Evolutionary conservation across 139 green algal genomes (phyloP).

Genomic region (Protoeuglena noctilucae): DNA sequence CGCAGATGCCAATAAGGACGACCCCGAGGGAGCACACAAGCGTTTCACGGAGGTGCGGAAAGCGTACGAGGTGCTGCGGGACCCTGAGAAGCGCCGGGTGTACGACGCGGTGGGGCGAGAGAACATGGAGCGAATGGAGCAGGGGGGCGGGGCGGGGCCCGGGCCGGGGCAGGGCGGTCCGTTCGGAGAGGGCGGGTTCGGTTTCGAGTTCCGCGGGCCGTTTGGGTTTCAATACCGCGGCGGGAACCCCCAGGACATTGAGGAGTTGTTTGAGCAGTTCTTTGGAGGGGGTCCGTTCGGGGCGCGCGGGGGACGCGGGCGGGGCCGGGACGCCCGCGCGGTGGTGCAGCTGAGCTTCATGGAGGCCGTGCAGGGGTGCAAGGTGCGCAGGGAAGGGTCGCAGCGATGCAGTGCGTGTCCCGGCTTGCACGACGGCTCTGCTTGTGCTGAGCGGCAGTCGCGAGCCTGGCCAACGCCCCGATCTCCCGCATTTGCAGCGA

Average conservation of each 20-base stretch:
- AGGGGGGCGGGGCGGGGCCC: constrained; percentile 15
- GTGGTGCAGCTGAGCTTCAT: neutral
- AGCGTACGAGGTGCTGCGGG: constrained; percentile 73
- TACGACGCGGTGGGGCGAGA: constrained; percentile 53
- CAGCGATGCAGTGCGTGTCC: too few species aligned
- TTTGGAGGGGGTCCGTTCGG: constrained; percentile 12
- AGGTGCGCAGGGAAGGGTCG: too few species aligned
- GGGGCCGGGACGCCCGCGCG: neutral
- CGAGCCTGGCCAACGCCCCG: too few species aligned
- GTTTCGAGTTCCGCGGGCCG: constrained; percentile 11
- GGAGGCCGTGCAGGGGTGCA: neutral
- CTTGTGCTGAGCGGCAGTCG: too few species aligned
- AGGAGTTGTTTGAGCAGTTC: constrained; percentile 25
- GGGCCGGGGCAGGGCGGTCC: constrained; percentile 6
- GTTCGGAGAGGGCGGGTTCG: constrained; percentile 9
- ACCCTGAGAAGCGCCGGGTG: constrained; percentile 57
- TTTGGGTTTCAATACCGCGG: constrained; percentile 1
- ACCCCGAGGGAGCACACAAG: constrained; percentile 47
- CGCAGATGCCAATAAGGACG: constrained; percentile 16
- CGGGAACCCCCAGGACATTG: constrained; percentile 19
- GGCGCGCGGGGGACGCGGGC: too few species aligned
- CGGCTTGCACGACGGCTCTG: too few species aligned
- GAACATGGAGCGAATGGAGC: constrained; percentile 42
- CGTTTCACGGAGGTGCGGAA: constrained; percentile 79
- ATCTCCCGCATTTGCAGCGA: too few species aligned